Percentiles rank a stretch among this genome's conserved stretches.
These are phyloP conservation scores for Pythium diclinum DNA, from an alignment of 352 stramenopile species.

Conservation along the genomic window DNA sequence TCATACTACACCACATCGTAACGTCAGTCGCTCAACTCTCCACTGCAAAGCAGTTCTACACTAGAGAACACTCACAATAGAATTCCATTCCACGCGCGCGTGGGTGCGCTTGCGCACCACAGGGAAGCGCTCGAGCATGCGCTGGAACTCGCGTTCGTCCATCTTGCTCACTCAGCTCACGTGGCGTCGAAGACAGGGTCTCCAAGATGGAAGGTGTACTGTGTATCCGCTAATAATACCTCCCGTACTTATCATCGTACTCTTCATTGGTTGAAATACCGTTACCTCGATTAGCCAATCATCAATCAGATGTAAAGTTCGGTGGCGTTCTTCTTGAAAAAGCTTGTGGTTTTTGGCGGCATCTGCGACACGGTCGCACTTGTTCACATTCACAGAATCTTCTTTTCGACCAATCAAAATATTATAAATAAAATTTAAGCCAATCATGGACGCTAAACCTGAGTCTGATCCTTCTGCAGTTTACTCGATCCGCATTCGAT, in stretches of 20 bases:
- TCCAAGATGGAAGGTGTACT: not conserved
- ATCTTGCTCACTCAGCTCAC: conserved; percentile 28
- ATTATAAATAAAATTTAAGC: too few species aligned
- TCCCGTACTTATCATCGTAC: not conserved
- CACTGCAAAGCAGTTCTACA: not conserved
- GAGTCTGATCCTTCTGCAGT: conserved; percentile 18
- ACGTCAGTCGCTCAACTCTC: not conserved
- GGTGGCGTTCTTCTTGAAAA: conserved; percentile 22
- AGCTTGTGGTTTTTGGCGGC: conserved; percentile 23
- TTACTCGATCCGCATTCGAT: conserved; percentile 24
- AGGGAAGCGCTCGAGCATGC: conserved; percentile 66
- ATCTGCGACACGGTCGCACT: conserved; percentile 9
- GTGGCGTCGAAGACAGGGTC: not conserved
- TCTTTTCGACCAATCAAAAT: conserved; percentile 28
- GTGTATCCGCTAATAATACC: conserved; percentile 1
- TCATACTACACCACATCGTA: conserved; percentile 19
- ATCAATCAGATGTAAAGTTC: not conserved
- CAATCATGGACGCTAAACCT: conserved; percentile 12
- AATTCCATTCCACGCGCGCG: conserved; percentile 77
- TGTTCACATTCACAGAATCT: conserved; percentile 21
- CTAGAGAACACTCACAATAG: conserved; percentile 31
- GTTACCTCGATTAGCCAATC: conserved; percentile 12
- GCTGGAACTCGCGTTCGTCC: conserved; percentile 70
- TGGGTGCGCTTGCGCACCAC: conserved; percentile 80
- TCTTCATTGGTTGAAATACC: conserved; percentile 22